Base-by-base conservation (phyloP, 2,329 filamentous ascomycete genomes). In the Teratosphaeria gauchensis region DNA sequence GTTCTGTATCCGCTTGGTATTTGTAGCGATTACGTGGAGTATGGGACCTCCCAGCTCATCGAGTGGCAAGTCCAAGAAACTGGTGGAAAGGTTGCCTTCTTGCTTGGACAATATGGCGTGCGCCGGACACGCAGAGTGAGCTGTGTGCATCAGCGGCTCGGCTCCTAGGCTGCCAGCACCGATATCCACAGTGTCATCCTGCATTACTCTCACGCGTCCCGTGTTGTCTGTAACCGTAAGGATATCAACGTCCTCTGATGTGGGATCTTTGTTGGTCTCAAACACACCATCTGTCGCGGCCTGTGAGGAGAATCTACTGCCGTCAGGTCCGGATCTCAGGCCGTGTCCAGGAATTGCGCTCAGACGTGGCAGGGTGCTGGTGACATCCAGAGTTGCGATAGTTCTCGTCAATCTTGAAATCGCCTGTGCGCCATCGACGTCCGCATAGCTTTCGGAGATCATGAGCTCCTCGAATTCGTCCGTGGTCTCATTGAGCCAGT, bases 1-100 rank as follows among this genome's bases (percentile, higher is more conserved):
- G 63, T 94, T 95, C 66, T 96, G 90, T 16, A 97, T 62, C 75
- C 51, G 90, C 0, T 92, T 95, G 4, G 90, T 87, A 67, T 95
- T 95, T 16, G 88, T 90, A 0, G 92, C 88, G 12, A 97, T 79
- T 4, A 96, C 80, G 31, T 92, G 89, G 1, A 97, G 77, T 68
- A 95, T 89, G 58, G 91, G 60, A 2, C 67, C 64, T 21, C 64
- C 61, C 8, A 71, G 59, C n/a, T 59, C 65, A 12, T 61, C 59
- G 8, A 72, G 59, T 24, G 68, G 67, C 1, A 71, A 58, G 35
- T 65, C 62, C 35, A 69, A 51, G n/a, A 61, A 62, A 32, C 56
- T 60, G 21, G 62, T 46, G 35, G 58, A 53, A 48, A 64, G 52
- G 9, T 59, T 51, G 7, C 12, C n/a, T 12, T 58, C 59, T 24